phyloP scores from a whole-genome alignment of 768 basidiomycete species.

The Pisolithus marmoratus region DNA sequence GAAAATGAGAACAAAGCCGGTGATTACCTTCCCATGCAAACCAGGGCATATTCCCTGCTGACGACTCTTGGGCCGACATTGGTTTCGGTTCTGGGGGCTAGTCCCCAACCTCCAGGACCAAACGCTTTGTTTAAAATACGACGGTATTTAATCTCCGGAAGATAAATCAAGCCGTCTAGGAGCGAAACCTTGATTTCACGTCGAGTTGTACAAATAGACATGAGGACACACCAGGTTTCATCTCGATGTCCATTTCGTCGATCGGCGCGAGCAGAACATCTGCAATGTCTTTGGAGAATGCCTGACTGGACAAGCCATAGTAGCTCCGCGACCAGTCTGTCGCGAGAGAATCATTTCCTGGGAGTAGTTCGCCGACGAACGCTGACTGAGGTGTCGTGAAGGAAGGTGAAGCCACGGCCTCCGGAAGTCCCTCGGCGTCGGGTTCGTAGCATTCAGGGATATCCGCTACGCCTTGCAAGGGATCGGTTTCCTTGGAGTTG shows the following conservation, averaged over 20 bases:
- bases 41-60: conserved; percentile 89
- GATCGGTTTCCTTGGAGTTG: conserved; percentile 16
- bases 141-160: conserved; percentile 96
- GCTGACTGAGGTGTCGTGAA: conserved; percentile 11
- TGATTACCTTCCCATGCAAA: conserved; percentile 82
- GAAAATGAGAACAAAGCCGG: not conserved
- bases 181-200: no score
- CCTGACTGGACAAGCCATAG: conserved; percentile 67
- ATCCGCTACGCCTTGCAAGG: conserved; percentile 16
- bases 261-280: conserved; percentile 71
- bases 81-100: conserved; percentile 89
- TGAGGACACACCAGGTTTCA: conserved; percentile 75
- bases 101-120: conserved; percentile 95
- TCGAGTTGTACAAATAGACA: not conserved
- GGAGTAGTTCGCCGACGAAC: conserved; percentile 24
- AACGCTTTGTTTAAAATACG: conserved; percentile 89
- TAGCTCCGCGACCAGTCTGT: conserved; percentile 91
- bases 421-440: conserved; percentile 12
- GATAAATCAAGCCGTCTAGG: conserved; percentile 86
- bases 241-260: conserved; percentile 76
- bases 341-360: conserved; percentile 12
- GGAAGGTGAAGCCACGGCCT: conserved; percentile 5
- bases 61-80: conserved; percentile 85
- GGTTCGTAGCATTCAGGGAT: conserved; percentile 13
- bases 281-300: conserved; percentile 72